A percentile compares a stretch with the other conserved stretches of the same genome.
These are phyloP conservation scores for Carex kokanica DNA, from an alignment of 176 grass and related monocot genomes.

Conservation along the genomic window DNA sequence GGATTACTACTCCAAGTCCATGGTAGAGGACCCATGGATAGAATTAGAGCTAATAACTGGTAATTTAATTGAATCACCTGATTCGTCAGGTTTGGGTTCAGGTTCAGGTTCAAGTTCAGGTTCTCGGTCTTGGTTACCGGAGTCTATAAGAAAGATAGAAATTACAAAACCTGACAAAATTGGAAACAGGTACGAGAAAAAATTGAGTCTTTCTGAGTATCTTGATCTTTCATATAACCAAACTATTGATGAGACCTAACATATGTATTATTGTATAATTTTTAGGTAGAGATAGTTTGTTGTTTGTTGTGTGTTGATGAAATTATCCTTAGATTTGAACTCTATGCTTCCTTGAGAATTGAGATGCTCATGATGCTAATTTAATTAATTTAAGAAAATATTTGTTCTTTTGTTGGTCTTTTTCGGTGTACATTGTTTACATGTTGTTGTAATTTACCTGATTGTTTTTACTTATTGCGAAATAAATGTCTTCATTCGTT, in stretches of 20 bases:
- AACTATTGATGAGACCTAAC: slow-evolving; percentile 20
- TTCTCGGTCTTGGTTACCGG: slow-evolving; percentile 19
- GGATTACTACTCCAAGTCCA: slow-evolving; percentile 21
- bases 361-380: background rate
- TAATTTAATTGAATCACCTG: slow-evolving; percentile 15
- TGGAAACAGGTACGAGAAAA: slow-evolving; percentile 17
- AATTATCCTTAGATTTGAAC: background rate
- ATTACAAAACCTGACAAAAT: background rate
- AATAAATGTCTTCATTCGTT: background rate
- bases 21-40: slow-evolving; percentile 38
- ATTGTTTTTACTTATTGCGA: background rate
- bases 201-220: slow-evolving; percentile 35
- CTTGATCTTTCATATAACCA: slow-evolving; percentile 34
- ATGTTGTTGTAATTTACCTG: background rate
- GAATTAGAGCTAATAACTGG: slow-evolving; percentile 25
- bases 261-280: background rate
- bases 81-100: background rate
- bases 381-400: background rate
- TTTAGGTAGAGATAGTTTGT: background rate
- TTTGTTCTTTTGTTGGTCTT: background rate
- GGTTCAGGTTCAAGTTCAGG: no score
- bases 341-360: background rate
- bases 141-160: slow-evolving; percentile 23
- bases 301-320: background rate
- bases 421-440: background rate